Conservation (phyloP, 257 asterid genomes). For the Asclepias syriaca region DNA sequence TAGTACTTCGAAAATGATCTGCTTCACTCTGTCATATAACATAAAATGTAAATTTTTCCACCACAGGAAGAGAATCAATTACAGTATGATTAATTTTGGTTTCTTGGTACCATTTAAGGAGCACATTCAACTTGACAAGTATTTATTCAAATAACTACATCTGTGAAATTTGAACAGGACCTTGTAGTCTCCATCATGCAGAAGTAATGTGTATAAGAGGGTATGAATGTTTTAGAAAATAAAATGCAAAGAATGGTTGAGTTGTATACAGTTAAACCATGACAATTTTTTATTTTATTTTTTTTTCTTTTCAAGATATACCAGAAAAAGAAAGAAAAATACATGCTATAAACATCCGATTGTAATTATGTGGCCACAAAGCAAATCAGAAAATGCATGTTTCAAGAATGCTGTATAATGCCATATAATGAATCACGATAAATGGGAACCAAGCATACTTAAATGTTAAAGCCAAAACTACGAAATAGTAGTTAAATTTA, state of each 20-base stretch:
- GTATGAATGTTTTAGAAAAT: neutral
- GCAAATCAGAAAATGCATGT: neutral
- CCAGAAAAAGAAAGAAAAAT: neutral
- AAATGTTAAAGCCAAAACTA: neutral
- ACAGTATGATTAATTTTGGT: neutral
- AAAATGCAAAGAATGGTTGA: neutral
- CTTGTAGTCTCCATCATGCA: neutral
- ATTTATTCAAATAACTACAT: neutral
- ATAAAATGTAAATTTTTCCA: neutral
- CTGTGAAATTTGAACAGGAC: neutral
- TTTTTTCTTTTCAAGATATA: neutral
- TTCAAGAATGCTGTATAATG: neutral
- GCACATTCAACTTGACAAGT: neutral
- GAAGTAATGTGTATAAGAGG: neutral
- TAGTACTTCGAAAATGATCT: constrained; percentile 44
- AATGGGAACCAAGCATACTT: neutral
- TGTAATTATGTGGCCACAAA: neutral
- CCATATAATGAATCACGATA: neutral
- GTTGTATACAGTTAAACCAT: neutral
- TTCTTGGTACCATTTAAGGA: neutral
- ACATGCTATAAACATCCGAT: neutral
- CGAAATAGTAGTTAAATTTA: neutral
- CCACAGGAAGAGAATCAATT: neutral
- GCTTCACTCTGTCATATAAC: constrained; percentile 48
- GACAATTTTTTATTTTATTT: too few relatives aligned